Base-by-base conservation (phyloP, 768 basidiomycete genomes). In the Mycena vitilis region DNA sequence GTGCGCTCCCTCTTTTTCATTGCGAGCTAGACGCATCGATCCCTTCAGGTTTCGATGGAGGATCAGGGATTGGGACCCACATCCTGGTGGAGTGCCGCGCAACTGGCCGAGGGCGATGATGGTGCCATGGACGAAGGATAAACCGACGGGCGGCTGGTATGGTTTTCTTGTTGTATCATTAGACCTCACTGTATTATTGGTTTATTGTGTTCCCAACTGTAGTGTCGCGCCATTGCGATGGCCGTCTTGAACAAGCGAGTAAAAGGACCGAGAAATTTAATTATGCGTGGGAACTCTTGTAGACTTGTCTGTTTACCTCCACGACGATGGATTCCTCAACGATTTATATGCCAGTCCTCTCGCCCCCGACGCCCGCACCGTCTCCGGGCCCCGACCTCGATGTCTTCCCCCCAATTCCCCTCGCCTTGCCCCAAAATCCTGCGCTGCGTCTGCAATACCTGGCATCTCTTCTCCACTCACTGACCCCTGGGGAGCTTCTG, bases 21-120 rank as follows among this genome's bases (percentile, higher is more conserved):
- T 30, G 30, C 30, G 30, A 30, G 30, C 30, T 30, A 30, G 5
- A 30, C 30, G 5, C 51, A 44, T 44, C 65, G 53, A 4, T 42
- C 55, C 52, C 56, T 20, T 9, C 60, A 95, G 93, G 93, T 90
- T 70, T 94, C 94, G 2, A 93, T 95, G 68, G 87, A 89, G 15
- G 94, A 94, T 77, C 92, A 94, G 74, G 94, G 94, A 7, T 80
- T 95, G 6, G 94, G 94, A 0, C 92, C 91, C 16, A 79, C 88
- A 2, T 75, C 87, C 0, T 95, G 93, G 93, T 94, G 93, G 93
- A 88, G 84, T 74, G 83, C 83, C 16, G 82, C 83, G 4, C 78
- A 82, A 38, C 82, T 82, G 45, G 60, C 38, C 65, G 73, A 73
- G 25, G 80, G 69, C 60, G 80, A 81, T 44, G 77, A 69, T 9